Evolutionary conservation across 805 yeast genomes (phyloP).

Genomic region (Debaryomyces maramus): DNA sequence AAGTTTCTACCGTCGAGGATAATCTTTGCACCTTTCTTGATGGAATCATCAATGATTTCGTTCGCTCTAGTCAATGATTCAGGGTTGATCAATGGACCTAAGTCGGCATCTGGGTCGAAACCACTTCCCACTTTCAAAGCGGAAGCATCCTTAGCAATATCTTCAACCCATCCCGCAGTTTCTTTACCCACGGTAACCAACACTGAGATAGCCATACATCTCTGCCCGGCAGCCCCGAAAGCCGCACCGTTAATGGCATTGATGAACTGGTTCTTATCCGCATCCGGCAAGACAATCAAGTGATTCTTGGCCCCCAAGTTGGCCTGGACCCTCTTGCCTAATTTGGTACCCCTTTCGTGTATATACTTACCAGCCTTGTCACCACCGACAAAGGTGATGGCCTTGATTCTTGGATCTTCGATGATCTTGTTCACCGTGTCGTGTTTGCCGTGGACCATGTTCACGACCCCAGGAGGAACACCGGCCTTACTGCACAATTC

Average conservation of each 20-base stretch:
- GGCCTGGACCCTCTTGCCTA: conserved; percentile 76
- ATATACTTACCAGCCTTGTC: conserved; percentile 78
- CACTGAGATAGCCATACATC: conserved; percentile 78
- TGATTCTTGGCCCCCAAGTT: conserved; percentile 81
- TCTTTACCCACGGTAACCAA: conserved; percentile 66
- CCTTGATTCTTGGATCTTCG: conserved; percentile 73
- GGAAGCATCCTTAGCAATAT: conserved; percentile 57
- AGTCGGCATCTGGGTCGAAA: conserved; percentile 58
- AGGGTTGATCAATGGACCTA: conserved; percentile 74
- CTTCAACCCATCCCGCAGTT: conserved; percentile 61
- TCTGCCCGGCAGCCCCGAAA: conserved; percentile 83
- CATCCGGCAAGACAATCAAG: conserved; percentile 70
- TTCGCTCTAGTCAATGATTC: conserved; percentile 54
- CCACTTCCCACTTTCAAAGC: conserved; percentile 63
- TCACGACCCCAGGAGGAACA: conserved; percentile 70
- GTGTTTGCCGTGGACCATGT: conserved; percentile 72
- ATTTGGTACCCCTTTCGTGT: conserved; percentile 60
- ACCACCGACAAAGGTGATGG: conserved; percentile 77
- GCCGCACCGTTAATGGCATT: conserved; percentile 73
- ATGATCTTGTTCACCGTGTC: conserved; percentile 68
- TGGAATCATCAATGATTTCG: conserved; percentile 55
- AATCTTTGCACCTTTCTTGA: conserved; percentile 60
- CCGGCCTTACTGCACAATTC: conserved; percentile 74
- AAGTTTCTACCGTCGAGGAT: conserved; percentile 63
- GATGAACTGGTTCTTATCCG: conserved; percentile 60